These are phyloP conservation scores for Peronosclerospora sorghi DNA, from an alignment of 352 stramenopile genomes.

Conservation along the genomic window DNA sequence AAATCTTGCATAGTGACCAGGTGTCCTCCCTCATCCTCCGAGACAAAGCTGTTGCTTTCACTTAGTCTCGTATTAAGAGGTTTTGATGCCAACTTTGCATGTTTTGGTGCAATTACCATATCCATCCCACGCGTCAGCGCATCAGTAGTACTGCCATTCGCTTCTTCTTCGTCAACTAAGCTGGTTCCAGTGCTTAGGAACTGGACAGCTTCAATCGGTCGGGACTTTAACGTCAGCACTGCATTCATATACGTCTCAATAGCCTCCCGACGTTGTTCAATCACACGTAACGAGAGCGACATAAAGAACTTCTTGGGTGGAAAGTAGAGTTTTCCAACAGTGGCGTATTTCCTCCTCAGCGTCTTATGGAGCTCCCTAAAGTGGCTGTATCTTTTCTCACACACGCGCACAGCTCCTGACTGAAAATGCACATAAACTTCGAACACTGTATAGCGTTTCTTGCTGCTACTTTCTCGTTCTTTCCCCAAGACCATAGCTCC, in stretches of 20 bases:
- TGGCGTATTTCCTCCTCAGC: conserved; percentile 66
- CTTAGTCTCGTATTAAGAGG: conserved; percentile 13
- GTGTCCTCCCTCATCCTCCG: conserved; percentile 14
- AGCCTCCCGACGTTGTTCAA: conserved; percentile 70
- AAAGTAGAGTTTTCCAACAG: conserved; percentile 74
- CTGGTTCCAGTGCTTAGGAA: conserved; percentile 55
- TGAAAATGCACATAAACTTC: conserved; percentile 69
- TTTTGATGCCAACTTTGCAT: conserved; percentile 22
- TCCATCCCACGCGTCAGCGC: conserved; percentile 17
- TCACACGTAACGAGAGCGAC: conserved; percentile 78
- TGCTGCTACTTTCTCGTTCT: conserved; percentile 16
- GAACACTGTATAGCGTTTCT: conserved; percentile 74
- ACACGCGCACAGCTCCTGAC: conserved; percentile 41
- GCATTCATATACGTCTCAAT: conserved; percentile 81
- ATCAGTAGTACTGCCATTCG: conserved; percentile 41
- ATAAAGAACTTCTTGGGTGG: conserved; percentile 83
- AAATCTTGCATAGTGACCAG: conserved; percentile 83
- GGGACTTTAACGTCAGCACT: conserved; percentile 54
- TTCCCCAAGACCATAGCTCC: conserved; percentile 19
- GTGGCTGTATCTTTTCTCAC: conserved; percentile 75
- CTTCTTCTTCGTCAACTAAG: conserved; percentile 47
- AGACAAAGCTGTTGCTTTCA: conserved; percentile 12
- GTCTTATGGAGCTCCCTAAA: conserved; percentile 79
- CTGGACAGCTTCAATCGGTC: conserved; percentile 51
- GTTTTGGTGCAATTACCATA: conserved; percentile 14